Base-by-base conservation (phyloP, 176 grass and related monocot species). In the Aegilops speltoides region DNA sequence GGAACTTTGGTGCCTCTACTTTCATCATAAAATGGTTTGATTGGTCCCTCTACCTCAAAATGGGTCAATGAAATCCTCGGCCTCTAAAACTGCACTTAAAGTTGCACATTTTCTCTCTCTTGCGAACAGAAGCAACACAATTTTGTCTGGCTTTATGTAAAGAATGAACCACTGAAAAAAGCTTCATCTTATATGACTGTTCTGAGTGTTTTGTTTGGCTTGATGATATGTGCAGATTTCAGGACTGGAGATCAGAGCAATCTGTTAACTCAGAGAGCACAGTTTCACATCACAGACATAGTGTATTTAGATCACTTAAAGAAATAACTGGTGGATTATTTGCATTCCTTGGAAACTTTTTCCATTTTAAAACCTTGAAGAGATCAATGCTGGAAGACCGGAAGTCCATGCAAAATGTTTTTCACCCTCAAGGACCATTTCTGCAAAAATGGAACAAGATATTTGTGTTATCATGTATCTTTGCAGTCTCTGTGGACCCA, bases 381-480 rank as follows among this genome's bases (percentile, higher is more conserved):
- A 92, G 79, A 83, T 86, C 93, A 82, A 72, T 86, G 76, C 15
- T 61, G 17, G 76, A 68, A 6, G 89, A 92, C 82, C 26, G 33
- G 56, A 92, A 82, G 45, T 83, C 86, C 3, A 67, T n/a, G 73
- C 87, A 31, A 65, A 79, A 70, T 82, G 81, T 81, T 85, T 90
- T 98, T 64, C 78, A 98, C 85, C 96, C 96, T 65, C 93, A 95
- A 84, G 96, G 93, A 66, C 90, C 93, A 24, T 98, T 98, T 91
- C 88, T 98, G 46, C 87, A 98, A 60, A 94, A 84, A 90, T 98
- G 96, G 96, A 98, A 95, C 74, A 98, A 89, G 84, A 92, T 98
- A 91, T 98, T 98, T 77, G 71, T 98, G 62, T 84, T 98, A 89
- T 92, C 96, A 67, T 98, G 96, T 90, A 86, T 98, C 57, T 31